A percentile compares a stretch with the other conserved stretches of the same genome.
Conservation (phyloP, 163 green algal genomes). For the Volvox carteri region DNA sequence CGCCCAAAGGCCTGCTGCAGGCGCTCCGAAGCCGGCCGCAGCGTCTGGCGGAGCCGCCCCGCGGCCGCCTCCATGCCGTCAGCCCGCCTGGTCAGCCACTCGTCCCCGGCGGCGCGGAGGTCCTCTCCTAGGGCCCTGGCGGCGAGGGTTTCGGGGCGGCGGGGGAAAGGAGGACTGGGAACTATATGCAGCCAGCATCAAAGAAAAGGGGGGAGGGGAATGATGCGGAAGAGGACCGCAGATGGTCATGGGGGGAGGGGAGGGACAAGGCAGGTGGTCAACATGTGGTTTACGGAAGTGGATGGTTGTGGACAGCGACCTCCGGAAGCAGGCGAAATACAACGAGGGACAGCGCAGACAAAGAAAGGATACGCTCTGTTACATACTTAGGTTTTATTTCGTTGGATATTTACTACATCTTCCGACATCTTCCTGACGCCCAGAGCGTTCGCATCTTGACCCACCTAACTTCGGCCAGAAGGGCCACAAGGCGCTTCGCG, state of each 20-base stretch:
- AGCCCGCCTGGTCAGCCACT: background rate
- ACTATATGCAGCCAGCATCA: background rate
- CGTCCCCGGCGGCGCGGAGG: background rate
- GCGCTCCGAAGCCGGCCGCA: background rate
- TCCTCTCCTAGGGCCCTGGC: background rate
- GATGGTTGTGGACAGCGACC: too few relatives aligned
- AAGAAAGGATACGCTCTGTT: too few relatives aligned
- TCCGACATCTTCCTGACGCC: too few relatives aligned
- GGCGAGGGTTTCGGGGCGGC: background rate
- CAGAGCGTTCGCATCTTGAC: too few relatives aligned
- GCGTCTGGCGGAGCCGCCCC: background rate
- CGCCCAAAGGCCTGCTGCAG: conserved; percentile 40
- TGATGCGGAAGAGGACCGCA: background rate
- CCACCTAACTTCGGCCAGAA: conserved; percentile 14
- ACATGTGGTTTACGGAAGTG: too few relatives aligned
- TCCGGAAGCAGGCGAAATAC: too few relatives aligned
- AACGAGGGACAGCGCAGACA: too few relatives aligned
- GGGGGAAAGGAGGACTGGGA: background rate
- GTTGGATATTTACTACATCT: too few relatives aligned
- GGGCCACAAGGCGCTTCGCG: background rate
- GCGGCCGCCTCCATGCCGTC: background rate
- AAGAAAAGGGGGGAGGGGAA: too few relatives aligned
- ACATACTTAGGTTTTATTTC: too few relatives aligned
- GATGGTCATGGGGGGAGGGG: background rate
- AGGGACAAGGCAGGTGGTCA: too few relatives aligned